Evolutionary conservation across 805 yeast species (phyloP).

Genomic region (Suhomyces sp.): DNA sequence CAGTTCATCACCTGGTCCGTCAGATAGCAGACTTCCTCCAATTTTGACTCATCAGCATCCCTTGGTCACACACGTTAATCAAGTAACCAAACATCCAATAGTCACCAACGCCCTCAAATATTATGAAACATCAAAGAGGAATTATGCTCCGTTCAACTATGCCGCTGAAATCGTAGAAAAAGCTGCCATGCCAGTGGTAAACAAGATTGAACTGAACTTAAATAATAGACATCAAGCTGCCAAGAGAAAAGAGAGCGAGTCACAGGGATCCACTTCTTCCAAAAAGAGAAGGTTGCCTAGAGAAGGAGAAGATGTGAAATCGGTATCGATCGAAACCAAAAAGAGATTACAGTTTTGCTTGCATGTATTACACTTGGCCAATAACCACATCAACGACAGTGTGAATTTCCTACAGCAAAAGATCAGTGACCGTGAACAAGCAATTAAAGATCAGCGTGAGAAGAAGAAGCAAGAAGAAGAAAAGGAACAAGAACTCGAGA

Average conservation of each 20-base stretch:
- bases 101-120: slow-evolving; percentile 50
- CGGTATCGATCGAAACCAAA: slow-evolving; percentile 65
- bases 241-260: slow-evolving; percentile 17
- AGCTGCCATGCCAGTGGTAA: slow-evolving; percentile 54
- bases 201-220: slow-evolving; percentile 44
- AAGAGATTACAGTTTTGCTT: slow-evolving; percentile 74
- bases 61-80: slow-evolving; percentile 34
- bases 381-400: slow-evolving; percentile 66
- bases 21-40: background rate
- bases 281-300: slow-evolving; percentile 25
- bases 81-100: slow-evolving; percentile 39
- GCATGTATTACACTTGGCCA: slow-evolving; percentile 77
- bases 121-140: slow-evolving; percentile 45
- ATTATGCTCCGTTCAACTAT: slow-evolving; percentile 50
- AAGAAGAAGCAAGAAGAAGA: slow-evolving; percentile 1
- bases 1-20: slow-evolving; percentile 3
- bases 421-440: slow-evolving; percentile 46
- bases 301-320: slow-evolving; percentile 10
- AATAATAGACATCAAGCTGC: slow-evolving; percentile 37
- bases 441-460: slow-evolving; percentile 21
- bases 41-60: slow-evolving; percentile 30
- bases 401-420: slow-evolving; percentile 57
- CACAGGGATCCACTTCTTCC: slow-evolving; percentile 6
- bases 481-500: slow-evolving; percentile 10
- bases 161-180: slow-evolving; percentile 60